These are phyloP conservation scores for Backusella mclennaniae DNA, from an alignment of 192 early-diverging fungal genomes.

Conservation along the genomic window DNA sequence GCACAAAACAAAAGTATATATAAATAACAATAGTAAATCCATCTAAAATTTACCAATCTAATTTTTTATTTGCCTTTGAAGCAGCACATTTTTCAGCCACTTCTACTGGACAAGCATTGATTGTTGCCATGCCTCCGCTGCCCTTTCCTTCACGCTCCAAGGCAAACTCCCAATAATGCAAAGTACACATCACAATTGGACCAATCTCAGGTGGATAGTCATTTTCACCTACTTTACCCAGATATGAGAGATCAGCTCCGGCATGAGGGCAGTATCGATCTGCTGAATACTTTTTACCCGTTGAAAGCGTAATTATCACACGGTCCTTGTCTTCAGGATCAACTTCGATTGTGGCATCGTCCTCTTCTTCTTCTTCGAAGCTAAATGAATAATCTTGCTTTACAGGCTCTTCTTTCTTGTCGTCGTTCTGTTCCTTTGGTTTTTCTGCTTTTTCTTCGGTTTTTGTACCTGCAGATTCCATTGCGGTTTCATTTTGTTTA, in stretches of 20 bases:
- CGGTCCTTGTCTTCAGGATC: slow-evolving; percentile 30
- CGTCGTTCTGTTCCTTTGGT: background rate
- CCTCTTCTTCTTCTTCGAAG: slow-evolving; percentile 17
- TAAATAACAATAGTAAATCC: background rate
- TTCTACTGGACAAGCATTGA: slow-evolving; percentile 33
- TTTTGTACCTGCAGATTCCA: background rate
- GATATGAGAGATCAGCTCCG: slow-evolving; percentile 31
- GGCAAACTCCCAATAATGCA: slow-evolving; percentile 42
- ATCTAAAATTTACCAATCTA: slow-evolving; percentile 8
- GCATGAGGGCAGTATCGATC: slow-evolving; percentile 42
- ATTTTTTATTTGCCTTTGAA: slow-evolving; percentile 1
- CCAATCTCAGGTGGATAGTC: slow-evolving; percentile 41
- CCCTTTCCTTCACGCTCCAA: slow-evolving; percentile 27
- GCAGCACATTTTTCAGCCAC: background rate
- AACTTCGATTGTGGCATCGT: slow-evolving; percentile 19
- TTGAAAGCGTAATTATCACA: slow-evolving; percentile 32
- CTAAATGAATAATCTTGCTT: background rate
- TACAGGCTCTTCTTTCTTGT: background rate
- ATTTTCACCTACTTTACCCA: slow-evolving; percentile 22
- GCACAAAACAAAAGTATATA: background rate
- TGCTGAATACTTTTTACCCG: slow-evolving; percentile 30
- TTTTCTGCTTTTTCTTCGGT: background rate
- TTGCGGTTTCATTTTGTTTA: background rate
- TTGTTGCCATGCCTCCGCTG: slow-evolving; percentile 18
- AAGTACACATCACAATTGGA: slow-evolving; percentile 30